A percentile compares a stretch with the other conserved stretches of the same genome.
Evolutionary conservation across 768 basidiomycete genomes (phyloP).

Genomic region (Tephrocybe sp.): DNA sequence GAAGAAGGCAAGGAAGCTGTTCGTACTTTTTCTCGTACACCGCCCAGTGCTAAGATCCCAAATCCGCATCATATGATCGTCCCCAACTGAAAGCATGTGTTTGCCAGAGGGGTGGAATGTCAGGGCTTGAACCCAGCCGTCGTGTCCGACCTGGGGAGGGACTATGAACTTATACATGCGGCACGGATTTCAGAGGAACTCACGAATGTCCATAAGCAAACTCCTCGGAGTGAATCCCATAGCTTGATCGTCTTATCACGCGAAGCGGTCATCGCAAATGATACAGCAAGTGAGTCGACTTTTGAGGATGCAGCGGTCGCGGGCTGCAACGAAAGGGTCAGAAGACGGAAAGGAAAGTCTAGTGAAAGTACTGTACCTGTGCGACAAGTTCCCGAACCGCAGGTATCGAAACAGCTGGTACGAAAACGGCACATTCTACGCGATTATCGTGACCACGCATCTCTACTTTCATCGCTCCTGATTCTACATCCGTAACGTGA

Average conservation of each 20-base stretch:
- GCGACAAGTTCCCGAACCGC: slow-evolving; percentile 64
- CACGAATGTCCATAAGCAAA: slow-evolving; percentile 60
- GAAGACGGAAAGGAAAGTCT: not conserved
- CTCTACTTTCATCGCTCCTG: slow-evolving; percentile 64
- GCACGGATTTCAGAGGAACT: slow-evolving; percentile 10
- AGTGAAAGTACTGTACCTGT: slow-evolving; percentile 3
- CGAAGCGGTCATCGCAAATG: slow-evolving; percentile 66
- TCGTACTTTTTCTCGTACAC: slow-evolving; percentile 66
- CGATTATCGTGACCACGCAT: slow-evolving; percentile 74
- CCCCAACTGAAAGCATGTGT: slow-evolving; percentile 56
- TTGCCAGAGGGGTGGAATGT: slow-evolving; percentile 77
- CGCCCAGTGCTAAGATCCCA: slow-evolving; percentile 72
- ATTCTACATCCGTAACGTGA: slow-evolving; percentile 56
- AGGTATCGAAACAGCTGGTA: slow-evolving; percentile 54
- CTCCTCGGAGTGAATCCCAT: slow-evolving; percentile 70
- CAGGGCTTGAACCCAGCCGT: slow-evolving; percentile 72
- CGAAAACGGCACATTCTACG: slow-evolving; percentile 68
- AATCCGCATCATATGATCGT: slow-evolving; percentile 51
- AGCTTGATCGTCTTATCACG: slow-evolving; percentile 75
- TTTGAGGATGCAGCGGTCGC: not conserved
- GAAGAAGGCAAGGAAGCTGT: slow-evolving; percentile 59
- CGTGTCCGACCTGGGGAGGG: slow-evolving; percentile 44
- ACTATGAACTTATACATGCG: not conserved
- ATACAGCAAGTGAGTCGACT: slow-evolving; percentile 16
- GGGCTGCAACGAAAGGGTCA: slow-evolving; percentile 1